Evolutionary conservation across 2,329 filamentous ascomycete genomes (phyloP).

Genomic region (Xylaria hypoxylon): DNA sequence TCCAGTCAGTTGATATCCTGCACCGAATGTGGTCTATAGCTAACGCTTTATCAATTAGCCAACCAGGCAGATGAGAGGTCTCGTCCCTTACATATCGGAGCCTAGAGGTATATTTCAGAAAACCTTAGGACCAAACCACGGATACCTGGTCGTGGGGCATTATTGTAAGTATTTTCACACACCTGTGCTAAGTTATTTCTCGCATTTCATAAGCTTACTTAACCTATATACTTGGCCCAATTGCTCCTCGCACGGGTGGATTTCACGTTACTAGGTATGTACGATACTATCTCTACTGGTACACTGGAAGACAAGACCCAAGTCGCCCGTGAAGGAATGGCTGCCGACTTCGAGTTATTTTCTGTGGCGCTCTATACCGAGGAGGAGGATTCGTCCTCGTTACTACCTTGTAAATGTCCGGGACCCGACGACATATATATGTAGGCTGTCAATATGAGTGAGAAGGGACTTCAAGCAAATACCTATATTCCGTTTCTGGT

Average conservation of each 20-base stretch:
- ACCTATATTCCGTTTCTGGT: conserved; percentile 11
- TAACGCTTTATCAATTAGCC: neutral
- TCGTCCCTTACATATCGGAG: conserved; percentile 17
- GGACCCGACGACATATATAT: neutral
- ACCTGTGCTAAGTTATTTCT: neutral
- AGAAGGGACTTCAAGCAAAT: neutral
- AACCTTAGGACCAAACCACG: neutral
- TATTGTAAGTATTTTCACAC: neutral
- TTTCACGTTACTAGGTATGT: conserved; percentile 1
- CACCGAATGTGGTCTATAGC: neutral
- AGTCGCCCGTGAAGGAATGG: neutral
- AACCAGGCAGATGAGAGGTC: conserved; percentile 1
- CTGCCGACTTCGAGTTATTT: conserved; percentile 1
- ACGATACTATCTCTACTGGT: conserved; percentile 3
- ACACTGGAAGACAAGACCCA: neutral
- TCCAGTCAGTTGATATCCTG: neutral
- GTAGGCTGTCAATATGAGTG: conserved; percentile 1
- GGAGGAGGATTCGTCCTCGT: neutral
- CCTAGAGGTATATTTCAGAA: conserved; percentile 11
- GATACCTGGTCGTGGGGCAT: conserved; percentile 15
- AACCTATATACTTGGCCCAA: conserved; percentile 4
- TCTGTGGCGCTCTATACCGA: neutral
- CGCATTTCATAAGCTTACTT: neutral
- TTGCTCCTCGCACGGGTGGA: conserved; percentile 1
- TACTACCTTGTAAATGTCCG: neutral